Conservation (phyloP, 2,329 filamentous ascomycete species). For the Scleromitrula shiraiana region DNA sequence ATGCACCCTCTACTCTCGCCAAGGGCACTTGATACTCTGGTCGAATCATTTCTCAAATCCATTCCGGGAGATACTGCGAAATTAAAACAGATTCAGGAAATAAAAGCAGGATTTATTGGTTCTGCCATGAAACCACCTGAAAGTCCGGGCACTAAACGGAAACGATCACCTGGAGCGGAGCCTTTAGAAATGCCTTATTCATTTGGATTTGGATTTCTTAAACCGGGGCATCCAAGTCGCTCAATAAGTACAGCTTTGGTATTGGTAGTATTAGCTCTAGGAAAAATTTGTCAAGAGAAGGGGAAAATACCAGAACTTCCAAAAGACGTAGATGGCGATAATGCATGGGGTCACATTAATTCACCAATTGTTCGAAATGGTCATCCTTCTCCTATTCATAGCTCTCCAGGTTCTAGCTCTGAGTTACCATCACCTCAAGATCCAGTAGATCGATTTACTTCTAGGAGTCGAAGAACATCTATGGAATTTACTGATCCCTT, state of each 20-base stretch:
- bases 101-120: conserved; percentile 19
- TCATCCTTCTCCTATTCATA: conserved; percentile 44
- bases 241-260: conserved; percentile 77
- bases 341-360: conserved; percentile 12
- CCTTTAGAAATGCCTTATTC: conserved; percentile 19
- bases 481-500: conserved; percentile 32
- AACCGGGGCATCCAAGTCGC: conserved; percentile 46
- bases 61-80: conserved; percentile 24
- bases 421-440: conserved; percentile 46
- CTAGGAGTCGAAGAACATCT: conserved; percentile 40
- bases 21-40: conserved; percentile 38
- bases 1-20: conserved; percentile 58
- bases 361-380: conserved; percentile 39
- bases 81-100: conserved; percentile 19
- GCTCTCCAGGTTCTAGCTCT: conserved; percentile 41
- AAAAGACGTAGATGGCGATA: conserved; percentile 26
- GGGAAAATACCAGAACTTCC: conserved; percentile 52
- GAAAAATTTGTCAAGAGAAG: conserved; percentile 63
- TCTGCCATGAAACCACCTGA: conserved; percentile 22
- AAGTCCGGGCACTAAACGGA: conserved; percentile 28
- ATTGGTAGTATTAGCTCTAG: conserved; percentile 74
- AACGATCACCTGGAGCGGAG: conserved; percentile 23
- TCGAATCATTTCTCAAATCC: conserved; percentile 26
- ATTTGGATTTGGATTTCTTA: conserved; percentile 25
- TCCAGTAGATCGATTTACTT: conserved; percentile 30